Percentiles rank a stretch among this genome's conserved stretches.
phyloP scores from a whole-genome alignment of 2,329 filamentous ascomycete species.

The Botrytis galanthina region DNA sequence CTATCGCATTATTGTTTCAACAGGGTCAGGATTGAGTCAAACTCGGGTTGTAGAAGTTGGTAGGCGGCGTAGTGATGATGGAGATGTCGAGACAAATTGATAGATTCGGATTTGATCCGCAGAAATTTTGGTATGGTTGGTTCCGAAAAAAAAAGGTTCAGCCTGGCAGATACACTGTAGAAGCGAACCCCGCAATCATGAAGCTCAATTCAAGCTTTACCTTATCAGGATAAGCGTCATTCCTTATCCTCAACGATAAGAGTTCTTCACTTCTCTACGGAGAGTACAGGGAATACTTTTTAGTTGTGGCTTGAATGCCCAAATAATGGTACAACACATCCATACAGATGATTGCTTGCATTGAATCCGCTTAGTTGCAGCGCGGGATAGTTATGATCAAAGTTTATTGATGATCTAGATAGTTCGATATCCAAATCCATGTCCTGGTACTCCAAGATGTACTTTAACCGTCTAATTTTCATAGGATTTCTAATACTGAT shows the following conservation, averaged over 20 bases:
- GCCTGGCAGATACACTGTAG: not conserved
- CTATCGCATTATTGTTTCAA: constrained; percentile 12
- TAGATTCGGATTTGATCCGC: constrained; percentile 1
- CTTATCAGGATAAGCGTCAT: not conserved
- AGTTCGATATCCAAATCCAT: not conserved
- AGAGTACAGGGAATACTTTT: constrained; percentile 1
- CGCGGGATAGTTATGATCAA: not conserved
- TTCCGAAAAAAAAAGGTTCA: constrained; percentile 14
- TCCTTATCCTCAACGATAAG: constrained; percentile 10
- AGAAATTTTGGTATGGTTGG: constrained; percentile 21
- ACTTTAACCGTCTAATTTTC: not conserved
- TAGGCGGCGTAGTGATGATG: not conserved
- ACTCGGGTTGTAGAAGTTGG: not conserved
- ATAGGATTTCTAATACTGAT: not conserved
- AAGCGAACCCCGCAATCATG: constrained; percentile 15
- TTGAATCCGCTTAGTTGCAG: constrained; percentile 20
- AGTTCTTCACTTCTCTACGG: not conserved
- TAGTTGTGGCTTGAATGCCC: not conserved
- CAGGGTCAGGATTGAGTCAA: not conserved
- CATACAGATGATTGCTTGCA: constrained; percentile 19
- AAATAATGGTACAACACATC: not conserved
- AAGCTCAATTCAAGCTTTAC: constrained; percentile 5
- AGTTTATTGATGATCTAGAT: not conserved
- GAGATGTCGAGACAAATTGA: constrained; percentile 10
- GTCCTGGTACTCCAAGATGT: not conserved